Percentiles rank a stretch among this genome's conserved stretches.
Evolutionary conservation across 1,139 yeast species (phyloP).

Genomic region (Schizosaccharomyces versatilis): DNA sequence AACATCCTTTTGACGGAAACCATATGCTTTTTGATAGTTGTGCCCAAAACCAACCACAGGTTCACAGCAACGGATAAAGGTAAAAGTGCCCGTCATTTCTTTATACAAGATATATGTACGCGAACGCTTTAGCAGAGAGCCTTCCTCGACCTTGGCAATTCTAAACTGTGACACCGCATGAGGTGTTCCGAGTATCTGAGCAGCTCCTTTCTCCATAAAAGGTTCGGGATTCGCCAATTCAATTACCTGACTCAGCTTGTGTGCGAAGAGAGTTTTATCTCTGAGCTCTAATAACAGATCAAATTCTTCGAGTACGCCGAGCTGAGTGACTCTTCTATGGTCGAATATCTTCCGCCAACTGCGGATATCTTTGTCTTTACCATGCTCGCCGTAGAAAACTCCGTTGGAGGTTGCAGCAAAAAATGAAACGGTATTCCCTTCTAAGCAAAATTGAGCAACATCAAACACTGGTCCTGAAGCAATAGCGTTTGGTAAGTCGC

Average conservation of each 20-base stretch:
- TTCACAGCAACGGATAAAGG: not conserved
- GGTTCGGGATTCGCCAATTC: not conserved
- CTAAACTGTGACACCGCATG: not conserved
- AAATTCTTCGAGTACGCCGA: not conserved
- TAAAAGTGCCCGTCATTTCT: not conserved
- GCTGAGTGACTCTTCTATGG: slow-evolving; percentile 1
- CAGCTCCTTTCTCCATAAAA: not conserved
- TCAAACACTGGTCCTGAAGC: not conserved
- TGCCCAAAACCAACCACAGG: slow-evolving; percentile 1
- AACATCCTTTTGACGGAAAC: not conserved
- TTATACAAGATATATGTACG: not conserved
- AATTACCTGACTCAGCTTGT: not conserved
- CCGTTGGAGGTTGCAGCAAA: not conserved
- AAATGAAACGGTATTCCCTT: not conserved
- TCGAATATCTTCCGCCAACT: not conserved
- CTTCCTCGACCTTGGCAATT: not conserved
- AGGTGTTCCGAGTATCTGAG: not conserved
- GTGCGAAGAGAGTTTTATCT: not conserved
- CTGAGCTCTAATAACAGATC: not conserved
- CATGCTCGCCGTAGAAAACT: not conserved
- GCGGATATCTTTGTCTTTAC: not conserved
- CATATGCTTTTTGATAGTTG: not conserved
- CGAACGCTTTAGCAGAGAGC: not conserved
- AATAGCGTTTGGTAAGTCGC: not conserved
- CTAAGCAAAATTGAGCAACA: not conserved